phyloP scores from a whole-genome alignment of 1,139 yeast species.

The Yamadazyma pseudoaaseri region DNA sequence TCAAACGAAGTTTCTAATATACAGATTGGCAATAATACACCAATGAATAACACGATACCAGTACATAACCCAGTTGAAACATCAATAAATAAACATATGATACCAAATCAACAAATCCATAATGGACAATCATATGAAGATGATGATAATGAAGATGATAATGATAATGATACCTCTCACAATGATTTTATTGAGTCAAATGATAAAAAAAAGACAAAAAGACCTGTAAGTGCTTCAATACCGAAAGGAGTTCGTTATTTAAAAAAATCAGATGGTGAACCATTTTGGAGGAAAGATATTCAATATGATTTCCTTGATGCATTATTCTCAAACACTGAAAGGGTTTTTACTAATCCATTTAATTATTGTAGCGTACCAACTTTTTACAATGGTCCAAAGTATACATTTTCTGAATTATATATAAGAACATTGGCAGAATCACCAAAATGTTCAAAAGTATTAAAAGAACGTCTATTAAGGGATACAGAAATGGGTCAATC shows the following conservation, averaged over 20 bases:
- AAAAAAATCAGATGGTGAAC: slow-evolving; percentile 90
- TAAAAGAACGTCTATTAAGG: slow-evolving; percentile 69
- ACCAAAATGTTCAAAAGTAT: slow-evolving; percentile 76
- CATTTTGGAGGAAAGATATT: slow-evolving; percentile 84
- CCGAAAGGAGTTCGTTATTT: slow-evolving; percentile 47
- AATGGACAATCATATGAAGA: neutral
- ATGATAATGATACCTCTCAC: slow-evolving; percentile 3
- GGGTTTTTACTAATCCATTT: slow-evolving; percentile 67
- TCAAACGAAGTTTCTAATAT: neutral
- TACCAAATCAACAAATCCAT: neutral
- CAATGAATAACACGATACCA: neutral
- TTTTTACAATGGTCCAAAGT: slow-evolving; percentile 43
- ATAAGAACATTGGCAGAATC: slow-evolving; percentile 81
- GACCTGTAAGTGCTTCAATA: slow-evolving; percentile 18
- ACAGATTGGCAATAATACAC: neutral
- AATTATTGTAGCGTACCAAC: slow-evolving; percentile 32
- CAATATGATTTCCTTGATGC: slow-evolving; percentile 75
- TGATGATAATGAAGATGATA: slow-evolving; percentile 6
- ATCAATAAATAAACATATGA: neutral
- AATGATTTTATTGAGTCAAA: slow-evolving; percentile 4
- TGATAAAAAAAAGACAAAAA: slow-evolving; percentile 10
- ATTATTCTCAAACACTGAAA: slow-evolving; percentile 60
- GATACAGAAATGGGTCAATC: slow-evolving; percentile 66
- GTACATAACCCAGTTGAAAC: neutral
- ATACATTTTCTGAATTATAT: slow-evolving; percentile 85